A percentile compares a stretch with the other conserved stretches of the same genome.
phyloP scores from a whole-genome alignment of 441 rosid genomes.

The Kokia cookei region DNA sequence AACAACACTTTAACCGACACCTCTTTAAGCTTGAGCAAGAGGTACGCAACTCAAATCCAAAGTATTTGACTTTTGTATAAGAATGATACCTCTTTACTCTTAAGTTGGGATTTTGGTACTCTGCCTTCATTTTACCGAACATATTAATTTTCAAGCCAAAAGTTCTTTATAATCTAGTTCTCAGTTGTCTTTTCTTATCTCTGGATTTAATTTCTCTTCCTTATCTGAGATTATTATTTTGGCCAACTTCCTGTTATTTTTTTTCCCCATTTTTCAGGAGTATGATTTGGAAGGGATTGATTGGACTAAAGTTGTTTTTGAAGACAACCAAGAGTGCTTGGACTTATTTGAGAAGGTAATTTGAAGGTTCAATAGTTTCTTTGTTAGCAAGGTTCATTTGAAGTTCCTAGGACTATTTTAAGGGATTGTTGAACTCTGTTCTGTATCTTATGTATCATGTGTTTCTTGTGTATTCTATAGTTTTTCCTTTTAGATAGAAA shows the following conservation, averaged over 20 bases:
- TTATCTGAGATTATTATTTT: neutral
- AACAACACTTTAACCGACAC: slow-evolving; percentile 90
- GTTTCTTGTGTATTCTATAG: neutral
- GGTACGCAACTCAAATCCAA: slow-evolving; percentile 32
- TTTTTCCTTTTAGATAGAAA: neutral
- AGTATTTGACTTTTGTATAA: neutral
- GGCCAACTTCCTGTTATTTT: neutral
- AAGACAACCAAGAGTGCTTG: slow-evolving; percentile 87
- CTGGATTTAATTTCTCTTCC: neutral
- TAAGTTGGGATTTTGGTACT: neutral
- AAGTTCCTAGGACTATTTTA: neutral
- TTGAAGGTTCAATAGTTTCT: slow-evolving; percentile 6
- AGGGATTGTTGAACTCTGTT: neutral
- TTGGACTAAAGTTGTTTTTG: slow-evolving; percentile 85
- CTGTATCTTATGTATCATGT: neutral
- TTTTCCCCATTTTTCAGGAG: slow-evolving; percentile 38
- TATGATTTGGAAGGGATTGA: slow-evolving; percentile 89
- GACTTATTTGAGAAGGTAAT: slow-evolving; percentile 87
- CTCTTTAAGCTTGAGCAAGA: slow-evolving; percentile 88
- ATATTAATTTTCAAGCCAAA: neutral
- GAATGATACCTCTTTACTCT: neutral
- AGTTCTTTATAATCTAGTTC: neutral
- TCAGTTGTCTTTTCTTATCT: neutral
- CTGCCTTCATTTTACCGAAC: neutral
- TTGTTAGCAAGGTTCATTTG: neutral